phyloP scores from a whole-genome alignment of 1,284 basidiomycete species.

The Schizophyllum commune region DNA sequence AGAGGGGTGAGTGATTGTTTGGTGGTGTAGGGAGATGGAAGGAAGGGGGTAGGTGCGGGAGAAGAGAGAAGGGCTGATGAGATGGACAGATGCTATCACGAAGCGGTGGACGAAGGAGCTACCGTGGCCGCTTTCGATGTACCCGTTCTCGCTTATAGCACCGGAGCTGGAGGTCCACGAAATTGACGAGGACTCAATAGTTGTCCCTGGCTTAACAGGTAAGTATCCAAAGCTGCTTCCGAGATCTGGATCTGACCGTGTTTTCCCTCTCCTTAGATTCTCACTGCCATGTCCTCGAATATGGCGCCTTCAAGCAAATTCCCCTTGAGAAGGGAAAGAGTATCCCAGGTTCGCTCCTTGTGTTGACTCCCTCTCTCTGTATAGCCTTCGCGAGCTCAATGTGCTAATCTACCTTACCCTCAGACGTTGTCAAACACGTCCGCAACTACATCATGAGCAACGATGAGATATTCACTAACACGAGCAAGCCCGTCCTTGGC shows the following conservation, averaged over 20 bases:
- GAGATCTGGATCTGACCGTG: too few relatives aligned
- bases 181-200: constrained; percentile 44
- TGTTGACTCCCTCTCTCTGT: background rate
- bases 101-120: constrained; percentile 27
- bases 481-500: constrained; percentile 65
- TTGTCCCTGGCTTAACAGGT: constrained; percentile 65
- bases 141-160: constrained; percentile 3
- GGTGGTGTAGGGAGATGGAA: background rate
- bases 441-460: constrained; percentile 57
- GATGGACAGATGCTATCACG: constrained; percentile 34
- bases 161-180: constrained; percentile 34
- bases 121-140: constrained; percentile 1
- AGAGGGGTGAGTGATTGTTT: constrained; percentile 38
- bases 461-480: constrained; percentile 45
- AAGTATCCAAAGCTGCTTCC: too few relatives aligned
- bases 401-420: background rate
- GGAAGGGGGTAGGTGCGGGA: constrained; percentile 2
- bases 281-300: background rate
- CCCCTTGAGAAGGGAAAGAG: background rate
- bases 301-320: background rate
- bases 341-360: background rate
- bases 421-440: constrained; percentile 60
- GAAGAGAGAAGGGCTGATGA: background rate
- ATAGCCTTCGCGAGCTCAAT: background rate
- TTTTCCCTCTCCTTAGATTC: too few relatives aligned